Conservation (phyloP, 805 yeast species). For the Nakazawaea wyomingensis region DNA sequence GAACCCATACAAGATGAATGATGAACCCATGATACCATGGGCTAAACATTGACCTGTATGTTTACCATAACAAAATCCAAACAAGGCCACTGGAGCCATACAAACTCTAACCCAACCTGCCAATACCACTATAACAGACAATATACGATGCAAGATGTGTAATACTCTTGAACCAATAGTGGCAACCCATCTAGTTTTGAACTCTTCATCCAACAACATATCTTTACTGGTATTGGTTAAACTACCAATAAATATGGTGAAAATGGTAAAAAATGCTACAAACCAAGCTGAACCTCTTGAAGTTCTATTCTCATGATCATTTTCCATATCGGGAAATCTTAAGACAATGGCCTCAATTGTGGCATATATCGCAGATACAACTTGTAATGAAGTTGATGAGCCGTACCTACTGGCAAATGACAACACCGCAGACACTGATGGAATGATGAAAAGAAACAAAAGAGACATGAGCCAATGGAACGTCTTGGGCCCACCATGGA, state of each 20-base stretch:
- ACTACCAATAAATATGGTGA: constrained; percentile 49
- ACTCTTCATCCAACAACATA: constrained; percentile 29
- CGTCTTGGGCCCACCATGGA: constrained; percentile 44
- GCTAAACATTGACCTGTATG: constrained; percentile 96
- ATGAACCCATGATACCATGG: constrained; percentile 94
- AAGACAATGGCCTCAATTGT: constrained; percentile 52
- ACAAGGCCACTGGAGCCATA: constrained; percentile 75
- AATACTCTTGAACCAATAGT: constrained; percentile 33
- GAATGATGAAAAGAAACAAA: constrained; percentile 41
- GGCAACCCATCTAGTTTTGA: constrained; percentile 26
- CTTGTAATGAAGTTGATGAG: constrained; percentile 41
- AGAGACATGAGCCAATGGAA: constrained; percentile 62
- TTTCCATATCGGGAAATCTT: constrained; percentile 58
- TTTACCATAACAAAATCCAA: constrained; percentile 79
- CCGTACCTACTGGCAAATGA: constrained; percentile 49
- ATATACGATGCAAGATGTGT: constrained; percentile 33
- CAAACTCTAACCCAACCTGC: constrained; percentile 78
- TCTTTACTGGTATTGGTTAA: constrained; percentile 48
- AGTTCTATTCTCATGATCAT: constrained; percentile 62
- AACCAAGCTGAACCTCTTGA: constrained; percentile 68
- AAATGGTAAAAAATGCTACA: constrained; percentile 40
- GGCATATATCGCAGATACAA: constrained; percentile 43
- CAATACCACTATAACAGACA: constrained; percentile 42
- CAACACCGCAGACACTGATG: constrained; percentile 50
- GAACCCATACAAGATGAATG: constrained; percentile 78